These are phyloP conservation scores for Pelargonium nanum DNA, from an alignment of 345 rosid genomes.

Conservation along the genomic window DNA sequence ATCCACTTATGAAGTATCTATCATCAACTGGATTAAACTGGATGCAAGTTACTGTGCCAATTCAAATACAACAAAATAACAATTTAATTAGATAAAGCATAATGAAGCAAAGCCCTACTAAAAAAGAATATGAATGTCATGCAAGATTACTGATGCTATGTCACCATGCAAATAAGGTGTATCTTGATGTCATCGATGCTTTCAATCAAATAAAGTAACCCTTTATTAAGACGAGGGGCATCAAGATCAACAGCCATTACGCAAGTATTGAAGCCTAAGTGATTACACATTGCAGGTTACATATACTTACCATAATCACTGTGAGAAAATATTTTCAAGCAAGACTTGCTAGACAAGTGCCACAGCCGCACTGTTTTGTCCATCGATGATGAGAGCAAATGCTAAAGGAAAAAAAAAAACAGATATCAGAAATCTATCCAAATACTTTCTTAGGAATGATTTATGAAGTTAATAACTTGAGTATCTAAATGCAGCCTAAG, in stretches of 20 bases:
- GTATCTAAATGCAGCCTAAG: too few species aligned
- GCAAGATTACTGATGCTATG: too few species aligned
- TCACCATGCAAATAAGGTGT: not conserved
- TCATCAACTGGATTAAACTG: slow-evolving; percentile 98
- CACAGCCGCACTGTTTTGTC: slow-evolving; percentile 96
- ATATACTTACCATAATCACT: slow-evolving; percentile 76
- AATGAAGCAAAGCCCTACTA: not conserved
- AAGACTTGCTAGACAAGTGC: slow-evolving; percentile 70
- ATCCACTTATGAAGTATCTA: slow-evolving; percentile 92
- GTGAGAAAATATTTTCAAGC: slow-evolving; percentile 87
- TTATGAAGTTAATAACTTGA: not conserved
- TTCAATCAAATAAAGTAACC: not conserved
- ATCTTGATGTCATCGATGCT: not conserved
- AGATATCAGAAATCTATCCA: not conserved
- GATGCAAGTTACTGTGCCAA: slow-evolving; percentile 79
- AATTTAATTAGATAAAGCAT: slow-evolving; percentile 4
- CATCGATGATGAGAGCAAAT: slow-evolving; percentile 92
- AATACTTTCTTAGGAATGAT: not conserved
- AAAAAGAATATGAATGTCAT: too few species aligned
- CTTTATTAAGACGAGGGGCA: not conserved
- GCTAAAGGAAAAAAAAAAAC: slow-evolving; percentile 34
- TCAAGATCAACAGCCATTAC: not conserved
- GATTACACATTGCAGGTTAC: not conserved
- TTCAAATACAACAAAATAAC: not conserved
- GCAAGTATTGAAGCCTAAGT: not conserved